A percentile compares a stretch with the other conserved stretches of the same genome.
These are phyloP conservation scores for Tulasnella sp. DNA, from an alignment of 768 basidiomycete genomes.

Conservation along the genomic window DNA sequence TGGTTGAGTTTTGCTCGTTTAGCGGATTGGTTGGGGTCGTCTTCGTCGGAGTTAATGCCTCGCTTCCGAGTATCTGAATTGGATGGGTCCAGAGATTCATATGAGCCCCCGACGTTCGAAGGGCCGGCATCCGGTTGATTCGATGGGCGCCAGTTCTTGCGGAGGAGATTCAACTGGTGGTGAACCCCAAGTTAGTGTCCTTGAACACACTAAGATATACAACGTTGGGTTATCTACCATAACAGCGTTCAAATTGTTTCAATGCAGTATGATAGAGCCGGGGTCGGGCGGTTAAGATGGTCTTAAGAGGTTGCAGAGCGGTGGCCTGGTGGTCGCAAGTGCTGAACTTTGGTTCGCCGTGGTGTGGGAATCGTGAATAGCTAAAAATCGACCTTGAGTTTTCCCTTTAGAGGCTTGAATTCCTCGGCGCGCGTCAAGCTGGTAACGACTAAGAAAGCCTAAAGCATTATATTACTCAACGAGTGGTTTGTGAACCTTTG, in stretches of 20 bases:
- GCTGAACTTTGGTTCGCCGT: background rate
- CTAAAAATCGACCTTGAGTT: background rate
- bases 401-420: too few species aligned
- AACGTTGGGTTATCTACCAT: background rate
- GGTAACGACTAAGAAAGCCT: too few species aligned
- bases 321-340: background rate
- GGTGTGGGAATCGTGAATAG: background rate
- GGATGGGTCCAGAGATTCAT: background rate
- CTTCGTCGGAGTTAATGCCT: background rate
- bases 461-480: too few species aligned
- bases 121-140: background rate
- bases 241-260: background rate
- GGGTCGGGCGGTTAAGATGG: background rate
- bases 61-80: background rate
- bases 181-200: background rate
- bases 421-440: too few species aligned
- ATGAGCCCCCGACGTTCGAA: background rate
- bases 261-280: background rate
- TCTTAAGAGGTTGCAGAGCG: background rate
- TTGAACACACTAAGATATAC: background rate
- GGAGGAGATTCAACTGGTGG: slow-evolving; percentile 7
- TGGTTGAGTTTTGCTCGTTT: slow-evolving; percentile 1
- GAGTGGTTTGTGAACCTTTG: too few species aligned
- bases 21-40: background rate
- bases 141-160: slow-evolving; percentile 2